Percentiles rank a stretch among this genome's conserved stretches.
Evolutionary conservation across 2,329 filamentous ascomycete species (phyloP).

Genomic region (Fonsecaea erecta): DNA sequence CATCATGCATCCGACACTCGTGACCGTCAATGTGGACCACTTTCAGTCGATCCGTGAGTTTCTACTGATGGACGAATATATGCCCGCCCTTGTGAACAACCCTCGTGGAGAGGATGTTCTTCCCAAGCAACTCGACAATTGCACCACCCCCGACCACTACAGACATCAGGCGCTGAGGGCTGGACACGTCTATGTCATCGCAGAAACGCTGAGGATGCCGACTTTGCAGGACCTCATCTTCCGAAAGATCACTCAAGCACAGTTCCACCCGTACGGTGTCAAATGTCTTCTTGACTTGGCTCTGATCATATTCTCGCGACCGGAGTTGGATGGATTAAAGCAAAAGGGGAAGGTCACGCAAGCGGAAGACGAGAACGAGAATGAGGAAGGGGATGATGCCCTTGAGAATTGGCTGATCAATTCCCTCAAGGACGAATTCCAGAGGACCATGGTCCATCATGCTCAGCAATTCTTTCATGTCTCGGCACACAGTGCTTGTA

Average conservation of each 20-base stretch:
- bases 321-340: not conserved
- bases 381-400: slow-evolving; percentile 18
- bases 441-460: slow-evolving; percentile 18
- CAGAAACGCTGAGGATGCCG: slow-evolving; percentile 24
- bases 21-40: slow-evolving; percentile 23
- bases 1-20: slow-evolving; percentile 35
- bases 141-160: slow-evolving; percentile 21
- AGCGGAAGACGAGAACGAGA: not conserved
- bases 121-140: slow-evolving; percentile 25
- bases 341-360: not conserved
- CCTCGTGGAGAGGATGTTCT: slow-evolving; percentile 7
- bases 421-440: slow-evolving; percentile 12
- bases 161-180: slow-evolving; percentile 17
- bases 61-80: slow-evolving; percentile 31
- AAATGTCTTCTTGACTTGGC: slow-evolving; percentile 24
- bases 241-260: slow-evolving; percentile 27
- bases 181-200: slow-evolving; percentile 29
- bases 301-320: slow-evolving; percentile 26
- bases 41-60: slow-evolving; percentile 31
- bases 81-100: slow-evolving; percentile 24
- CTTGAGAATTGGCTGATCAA: slow-evolving; percentile 28
- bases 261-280: slow-evolving; percentile 21
- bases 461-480: slow-evolving; percentile 23
- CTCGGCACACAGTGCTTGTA: slow-evolving; percentile 22
- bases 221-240: slow-evolving; percentile 25